Evolutionary conservation across 805 yeast species (phyloP).

Genomic region (Pichia membranifaciens): DNA sequence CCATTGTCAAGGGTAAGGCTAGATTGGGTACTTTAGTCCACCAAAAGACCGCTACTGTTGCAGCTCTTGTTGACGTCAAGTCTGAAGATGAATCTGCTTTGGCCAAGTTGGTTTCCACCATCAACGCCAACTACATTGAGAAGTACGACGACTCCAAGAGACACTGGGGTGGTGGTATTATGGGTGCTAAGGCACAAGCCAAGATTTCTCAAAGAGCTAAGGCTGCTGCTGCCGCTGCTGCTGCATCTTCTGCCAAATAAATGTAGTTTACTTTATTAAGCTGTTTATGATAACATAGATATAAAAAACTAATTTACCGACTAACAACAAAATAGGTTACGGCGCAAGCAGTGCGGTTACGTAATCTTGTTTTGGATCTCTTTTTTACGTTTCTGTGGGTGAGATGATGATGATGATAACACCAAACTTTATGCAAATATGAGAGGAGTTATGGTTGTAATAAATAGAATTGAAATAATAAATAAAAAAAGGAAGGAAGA

Average conservation of each 20-base stretch:
- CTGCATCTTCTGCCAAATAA: slow-evolving; percentile 11
- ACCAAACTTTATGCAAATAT: no score
- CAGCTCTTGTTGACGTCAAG: slow-evolving; percentile 92
- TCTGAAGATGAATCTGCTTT: slow-evolving; percentile 93
- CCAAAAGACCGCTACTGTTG: slow-evolving; percentile 96
- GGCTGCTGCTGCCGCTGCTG: slow-evolving; percentile 63
- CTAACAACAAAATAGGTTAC: no score
- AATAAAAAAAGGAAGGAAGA: neutral
- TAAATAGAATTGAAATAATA: no score
- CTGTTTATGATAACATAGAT: neutral
- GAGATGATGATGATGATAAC: no score
- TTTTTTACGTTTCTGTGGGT: no score
- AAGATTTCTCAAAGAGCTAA: slow-evolving; percentile 73
- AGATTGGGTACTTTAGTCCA: slow-evolving; percentile 96
- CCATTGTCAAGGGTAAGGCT: slow-evolving; percentile 97
- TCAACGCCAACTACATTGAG: slow-evolving; percentile 88
- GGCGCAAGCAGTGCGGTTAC: no score
- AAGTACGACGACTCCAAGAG: slow-evolving; percentile 94
- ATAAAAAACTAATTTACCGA: neutral
- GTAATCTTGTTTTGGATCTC: no score
- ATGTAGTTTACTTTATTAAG: neutral
- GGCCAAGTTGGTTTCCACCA: slow-evolving; percentile 86
- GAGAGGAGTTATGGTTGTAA: no score
- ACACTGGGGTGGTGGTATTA: slow-evolving; percentile 99
- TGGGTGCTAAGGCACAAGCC: slow-evolving; percentile 91